phyloP scores from a whole-genome alignment of 164 flowering plant species.

The Cinnamomum chago region DNA sequence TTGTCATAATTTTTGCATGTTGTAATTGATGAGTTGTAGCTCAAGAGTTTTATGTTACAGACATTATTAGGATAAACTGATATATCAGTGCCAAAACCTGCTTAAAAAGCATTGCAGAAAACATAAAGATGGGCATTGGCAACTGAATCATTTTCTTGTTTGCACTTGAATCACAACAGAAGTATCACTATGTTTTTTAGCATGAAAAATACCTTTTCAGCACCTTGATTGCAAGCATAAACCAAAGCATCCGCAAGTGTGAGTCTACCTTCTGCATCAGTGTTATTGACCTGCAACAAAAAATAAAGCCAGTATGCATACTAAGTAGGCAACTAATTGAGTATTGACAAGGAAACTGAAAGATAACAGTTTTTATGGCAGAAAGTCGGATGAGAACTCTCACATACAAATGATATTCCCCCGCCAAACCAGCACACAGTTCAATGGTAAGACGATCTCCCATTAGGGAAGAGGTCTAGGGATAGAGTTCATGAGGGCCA shows the following conservation, averaged over 20 bases:
- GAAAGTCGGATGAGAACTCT: background rate
- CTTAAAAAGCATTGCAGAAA: background rate
- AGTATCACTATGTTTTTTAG: background rate
- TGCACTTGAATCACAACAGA: background rate
- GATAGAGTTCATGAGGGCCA: too few species aligned
- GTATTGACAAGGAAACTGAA: background rate
- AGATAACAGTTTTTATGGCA: background rate
- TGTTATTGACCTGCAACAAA: slow-evolving; percentile 75
- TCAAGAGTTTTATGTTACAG: too few species aligned
- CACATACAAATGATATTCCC: background rate
- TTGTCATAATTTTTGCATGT: background rate
- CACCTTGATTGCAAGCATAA: slow-evolving; percentile 95
- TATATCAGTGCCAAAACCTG: background rate
- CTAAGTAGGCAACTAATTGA: background rate
- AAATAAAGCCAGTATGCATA: background rate
- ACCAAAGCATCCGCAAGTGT: slow-evolving; percentile 98
- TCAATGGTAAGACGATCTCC: too few species aligned
- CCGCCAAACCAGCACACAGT: too few species aligned
- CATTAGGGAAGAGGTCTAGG: too few species aligned
- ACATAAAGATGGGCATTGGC: background rate
- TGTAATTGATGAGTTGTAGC: too few species aligned
- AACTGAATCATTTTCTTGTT: background rate
- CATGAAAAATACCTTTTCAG: slow-evolving; percentile 62
- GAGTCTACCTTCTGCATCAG: slow-evolving; percentile 98
- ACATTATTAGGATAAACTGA: too few species aligned